phyloP scores from a whole-genome alignment of 768 basidiomycete species.

The Lactarius evosmus region DNA sequence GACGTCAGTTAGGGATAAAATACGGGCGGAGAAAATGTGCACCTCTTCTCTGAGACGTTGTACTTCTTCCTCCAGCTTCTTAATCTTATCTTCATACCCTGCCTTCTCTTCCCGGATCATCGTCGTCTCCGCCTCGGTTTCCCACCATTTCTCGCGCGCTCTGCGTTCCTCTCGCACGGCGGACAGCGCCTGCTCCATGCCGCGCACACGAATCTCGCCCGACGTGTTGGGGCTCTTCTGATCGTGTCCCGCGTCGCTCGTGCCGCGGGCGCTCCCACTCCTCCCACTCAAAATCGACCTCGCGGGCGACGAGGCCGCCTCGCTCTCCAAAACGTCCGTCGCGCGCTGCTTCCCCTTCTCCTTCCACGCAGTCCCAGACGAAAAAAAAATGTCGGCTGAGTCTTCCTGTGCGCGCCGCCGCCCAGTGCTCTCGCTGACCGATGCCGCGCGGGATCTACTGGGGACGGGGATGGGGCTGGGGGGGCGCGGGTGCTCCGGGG shows the following conservation, averaged over 20 bases:
- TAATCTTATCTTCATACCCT: constrained; percentile 61
- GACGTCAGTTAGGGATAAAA: not conserved
- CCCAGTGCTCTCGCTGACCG: constrained; percentile 1
- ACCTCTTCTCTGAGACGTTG: constrained; percentile 57
- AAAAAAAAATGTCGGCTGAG: not conserved
- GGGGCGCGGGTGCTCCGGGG: constrained; percentile 1
- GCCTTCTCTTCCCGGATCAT: constrained; percentile 43
- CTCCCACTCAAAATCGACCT: constrained; percentile 4
- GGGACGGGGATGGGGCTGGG: not conserved
- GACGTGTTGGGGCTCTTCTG: constrained; percentile 39
- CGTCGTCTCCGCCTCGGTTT: constrained; percentile 38
- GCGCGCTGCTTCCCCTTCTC: constrained; percentile 35
- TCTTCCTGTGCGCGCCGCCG: not conserved
- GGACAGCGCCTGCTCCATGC: constrained; percentile 61
- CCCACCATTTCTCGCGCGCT: constrained; percentile 42
- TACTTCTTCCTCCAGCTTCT: constrained; percentile 64
- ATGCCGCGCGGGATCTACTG: constrained; percentile 5
- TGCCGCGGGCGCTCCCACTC: too few species aligned
- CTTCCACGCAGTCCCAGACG: constrained; percentile 18
- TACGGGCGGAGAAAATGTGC: not conserved
- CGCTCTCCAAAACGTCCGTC: not conserved
- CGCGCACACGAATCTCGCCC: constrained; percentile 47
- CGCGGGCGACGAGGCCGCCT: not conserved
- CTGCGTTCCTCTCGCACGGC: constrained; percentile 53
- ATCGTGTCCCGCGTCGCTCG: not conserved